Evolutionary conservation across 805 yeast genomes (phyloP), one percentile per base, ranked within the genome.

Genomic region (Lipomyces yamadae): DNA sequence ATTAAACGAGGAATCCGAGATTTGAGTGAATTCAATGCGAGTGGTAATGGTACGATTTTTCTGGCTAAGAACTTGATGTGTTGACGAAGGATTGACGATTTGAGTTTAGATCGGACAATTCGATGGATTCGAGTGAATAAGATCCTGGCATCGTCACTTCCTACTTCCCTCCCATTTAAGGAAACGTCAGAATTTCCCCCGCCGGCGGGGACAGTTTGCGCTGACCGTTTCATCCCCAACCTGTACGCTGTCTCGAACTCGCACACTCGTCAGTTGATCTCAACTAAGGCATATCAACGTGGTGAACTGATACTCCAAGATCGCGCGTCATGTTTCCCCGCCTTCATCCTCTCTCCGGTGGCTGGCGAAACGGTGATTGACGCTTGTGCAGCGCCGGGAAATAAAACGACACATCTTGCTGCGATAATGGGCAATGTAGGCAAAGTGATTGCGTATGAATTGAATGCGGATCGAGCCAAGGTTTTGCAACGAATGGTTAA

Each of bases 321-420:
- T 76, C 81, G 99, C 61, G 97, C 98, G 0, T 92, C 98, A 1
- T 95, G 99, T 76, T 92, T 95, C 75, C 99, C 99, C 0, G 97
- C 96, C 0, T 86, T 86, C 67, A 92, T 95, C 34, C 78, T 95
- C 58, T 81, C 85, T 68, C 91, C 94, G 0, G 63, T 76, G 0
- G 81, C 85, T 3, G 89, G 88, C 56, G 88, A 84, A 66, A 78
- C 81, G 32, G 86, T 92, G 10, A 90, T 95, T 56, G 99, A 95
- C 78, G 89, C 97, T 0, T 93, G 98, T 79, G 93, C 98, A 2
- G 99, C 99, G 0, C 99, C 99, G 3, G 99, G 99, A 4, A 95
- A 95, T 78, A 96, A 95, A 76, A 95, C 99, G 0, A 91, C 98
- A 0, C 98, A 94, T 78, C 79, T 89, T 30, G 97, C 97, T 0